Conservation (phyloP, 257 asterid species). For the Rubia yunnanensis region DNA sequence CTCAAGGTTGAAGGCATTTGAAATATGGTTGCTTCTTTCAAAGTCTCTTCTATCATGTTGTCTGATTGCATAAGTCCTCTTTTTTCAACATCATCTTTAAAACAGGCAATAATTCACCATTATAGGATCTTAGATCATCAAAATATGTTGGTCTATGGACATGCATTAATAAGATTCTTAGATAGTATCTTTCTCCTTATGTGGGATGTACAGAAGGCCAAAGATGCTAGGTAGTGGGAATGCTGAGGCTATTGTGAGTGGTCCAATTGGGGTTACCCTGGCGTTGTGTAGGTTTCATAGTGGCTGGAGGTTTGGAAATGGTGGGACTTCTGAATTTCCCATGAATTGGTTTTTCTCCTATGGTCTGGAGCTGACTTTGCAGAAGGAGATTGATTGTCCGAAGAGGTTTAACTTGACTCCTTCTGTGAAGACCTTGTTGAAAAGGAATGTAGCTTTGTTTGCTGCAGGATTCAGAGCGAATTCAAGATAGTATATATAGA, state of each 20-base stretch:
- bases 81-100: too few relatives aligned
- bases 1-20: too few relatives aligned
- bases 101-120: too few relatives aligned
- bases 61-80: too few relatives aligned
- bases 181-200: too few relatives aligned
- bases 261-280: conserved; percentile 64
- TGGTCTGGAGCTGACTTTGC: conserved; percentile 53
- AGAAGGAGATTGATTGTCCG: conserved; percentile 83
- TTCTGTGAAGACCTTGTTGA: conserved; percentile 70
- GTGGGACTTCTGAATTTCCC: conserved; percentile 57
- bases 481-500: conserved; percentile 45
- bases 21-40: too few relatives aligned
- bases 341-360: conserved; percentile 43
- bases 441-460: conserved; percentile 82
- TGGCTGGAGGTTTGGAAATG: conserved; percentile 81
- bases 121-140: too few relatives aligned
- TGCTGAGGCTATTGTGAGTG: conserved; percentile 35
- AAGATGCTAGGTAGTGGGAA: conserved; percentile 22
- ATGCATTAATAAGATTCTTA: too few relatives aligned
- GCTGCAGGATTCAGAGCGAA: conserved; percentile 91
- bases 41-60: too few relatives aligned
- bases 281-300: conserved; percentile 76
- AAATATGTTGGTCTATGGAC: too few relatives aligned
- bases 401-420: conserved; percentile 87
- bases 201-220: too few relatives aligned